Percentiles rank a stretch among this genome's conserved stretches.
These are phyloP conservation scores for Scheffersomyces coipomensis DNA, from an alignment of 805 yeast species.

Conservation along the genomic window DNA sequence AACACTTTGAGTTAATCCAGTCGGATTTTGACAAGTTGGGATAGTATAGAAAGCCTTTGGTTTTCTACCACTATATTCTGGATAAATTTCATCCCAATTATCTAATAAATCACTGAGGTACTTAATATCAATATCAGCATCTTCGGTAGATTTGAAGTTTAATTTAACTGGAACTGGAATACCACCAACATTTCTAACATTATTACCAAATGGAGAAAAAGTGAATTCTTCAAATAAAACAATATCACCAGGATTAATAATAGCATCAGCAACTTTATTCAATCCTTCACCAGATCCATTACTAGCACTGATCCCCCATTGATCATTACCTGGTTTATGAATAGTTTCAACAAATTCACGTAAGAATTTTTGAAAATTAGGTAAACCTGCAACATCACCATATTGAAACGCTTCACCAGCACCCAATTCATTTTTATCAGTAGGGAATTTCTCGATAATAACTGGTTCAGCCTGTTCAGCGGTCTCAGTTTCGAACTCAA, in stretches of 20 bases:
- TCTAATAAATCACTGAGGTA: constrained; percentile 48
- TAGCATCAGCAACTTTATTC: constrained; percentile 49
- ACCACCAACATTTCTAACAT: constrained; percentile 47
- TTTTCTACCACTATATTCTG: constrained; percentile 35
- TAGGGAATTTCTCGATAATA: constrained; percentile 18
- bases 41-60: constrained; percentile 65
- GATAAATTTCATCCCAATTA: constrained; percentile 52
- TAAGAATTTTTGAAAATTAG: constrained; percentile 36
- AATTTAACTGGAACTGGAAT: constrained; percentile 49
- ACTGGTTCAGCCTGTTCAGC: constrained; percentile 7
- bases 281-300: constrained; percentile 59
- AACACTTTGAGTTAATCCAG: constrained; percentile 53
- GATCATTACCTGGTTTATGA: constrained; percentile 45
- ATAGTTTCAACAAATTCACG: constrained; percentile 35
- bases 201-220: constrained; percentile 55
- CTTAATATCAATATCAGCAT: constrained; percentile 49
- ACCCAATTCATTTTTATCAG: constrained; percentile 27
- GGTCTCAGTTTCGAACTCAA: constrained; percentile 14
- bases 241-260: constrained; percentile 58
- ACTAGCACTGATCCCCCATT: constrained; percentile 47
- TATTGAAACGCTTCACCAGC: constrained; percentile 59
- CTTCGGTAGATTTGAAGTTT: constrained; percentile 17
- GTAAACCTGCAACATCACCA: constrained; percentile 46
- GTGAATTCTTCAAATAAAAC: constrained; percentile 67
- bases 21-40: constrained; percentile 71